Conservation (phyloP, 768 basidiomycete genomes). For the Serendipita sp. region DNA sequence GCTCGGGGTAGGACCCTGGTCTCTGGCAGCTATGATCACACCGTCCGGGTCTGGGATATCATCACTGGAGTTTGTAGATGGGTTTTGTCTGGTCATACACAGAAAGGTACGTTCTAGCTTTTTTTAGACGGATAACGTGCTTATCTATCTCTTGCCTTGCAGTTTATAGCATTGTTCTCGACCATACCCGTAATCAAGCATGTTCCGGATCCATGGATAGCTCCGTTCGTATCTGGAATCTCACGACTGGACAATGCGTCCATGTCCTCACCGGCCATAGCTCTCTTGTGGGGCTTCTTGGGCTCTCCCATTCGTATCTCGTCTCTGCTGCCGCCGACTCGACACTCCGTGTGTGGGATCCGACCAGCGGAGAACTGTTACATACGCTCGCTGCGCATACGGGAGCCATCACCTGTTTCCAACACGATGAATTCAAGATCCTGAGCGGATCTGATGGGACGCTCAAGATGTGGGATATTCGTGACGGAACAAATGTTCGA, state of each 20-base stretch:
- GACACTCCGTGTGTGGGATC: conserved; percentile 89
- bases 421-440: conserved; percentile 96
- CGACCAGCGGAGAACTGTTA: conserved; percentile 59
- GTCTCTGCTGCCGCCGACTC: conserved; percentile 96
- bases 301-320: conserved; percentile 73
- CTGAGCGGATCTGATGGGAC: conserved; percentile 91
- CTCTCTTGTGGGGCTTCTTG: conserved; percentile 85
- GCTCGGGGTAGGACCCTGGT: conserved; percentile 74
- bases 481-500: conserved; percentile 69
- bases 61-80: conserved; percentile 67
- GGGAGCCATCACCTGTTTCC: conserved; percentile 98
- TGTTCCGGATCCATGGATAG: conserved; percentile 98
- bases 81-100: conserved; percentile 72
- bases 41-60: conserved; percentile 90
- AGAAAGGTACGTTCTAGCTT: conserved; percentile 51
- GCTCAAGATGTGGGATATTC: conserved; percentile 94
- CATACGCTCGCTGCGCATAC: conserved; percentile 81
- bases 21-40: conserved; percentile 91
- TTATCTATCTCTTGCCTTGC: conserved; percentile 10
- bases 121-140: not conserved
- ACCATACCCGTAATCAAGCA: conserved; percentile 70
- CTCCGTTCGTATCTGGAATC: conserved; percentile 88
- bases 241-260: conserved; percentile 62
- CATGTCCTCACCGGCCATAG: conserved; percentile 81
- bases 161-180: conserved; percentile 95